Evolutionary conservation across 176 grass and related monocot genomes (phyloP), one percentile per base, ranked within the genome.

Genomic region (Bothriochloa decipiens): DNA sequence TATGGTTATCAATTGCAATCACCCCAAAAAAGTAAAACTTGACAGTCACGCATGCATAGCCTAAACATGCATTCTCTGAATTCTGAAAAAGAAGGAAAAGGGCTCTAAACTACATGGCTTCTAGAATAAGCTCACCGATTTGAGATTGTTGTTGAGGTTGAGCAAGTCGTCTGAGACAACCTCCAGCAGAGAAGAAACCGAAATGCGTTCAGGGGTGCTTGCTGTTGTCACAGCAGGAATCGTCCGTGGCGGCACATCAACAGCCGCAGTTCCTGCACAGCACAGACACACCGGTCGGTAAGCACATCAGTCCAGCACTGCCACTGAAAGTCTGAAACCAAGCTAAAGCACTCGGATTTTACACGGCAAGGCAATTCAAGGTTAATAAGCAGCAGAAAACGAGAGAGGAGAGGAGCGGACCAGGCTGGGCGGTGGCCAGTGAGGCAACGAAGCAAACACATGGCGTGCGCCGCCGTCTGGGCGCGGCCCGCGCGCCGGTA

Each of bases 121-220:
- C 13, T 12, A 6, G 4, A 74, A 67, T 36, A 65, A 77, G 79
- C 89, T 99, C 80, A 96, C 96, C 75, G 93, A 90, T 85, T 99
- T 96, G 26, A 99, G 86, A 81, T 99, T 99, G 72, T 84, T 90
- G 79, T 99, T 96, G 57, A 99, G 91, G 73, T 81, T 91, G 17
- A 91, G 90, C 60, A 99, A 40, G 70, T 96, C 93, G 7, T 85
- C 84, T 7, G 91, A 88, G 55, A 99, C 93, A n/a, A 92, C 91
- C 68, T 99, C 91, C 36, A 94, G 36, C 66, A 99, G 72, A 0
- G 91, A 89, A 74, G 96, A 86, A 74, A 99, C 75, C 32, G 88
- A 92, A 6, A 91, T 52, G 22, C 45, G 82, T 14, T 80, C 88
- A 13, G 77, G 61, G 29, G 80, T 33, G 10, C 52, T 75, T 43